Evolutionary conservation across 495 filamentous ascomycete genomes (phyloP).

Genomic region (Hyaloscypha finlandica): DNA sequence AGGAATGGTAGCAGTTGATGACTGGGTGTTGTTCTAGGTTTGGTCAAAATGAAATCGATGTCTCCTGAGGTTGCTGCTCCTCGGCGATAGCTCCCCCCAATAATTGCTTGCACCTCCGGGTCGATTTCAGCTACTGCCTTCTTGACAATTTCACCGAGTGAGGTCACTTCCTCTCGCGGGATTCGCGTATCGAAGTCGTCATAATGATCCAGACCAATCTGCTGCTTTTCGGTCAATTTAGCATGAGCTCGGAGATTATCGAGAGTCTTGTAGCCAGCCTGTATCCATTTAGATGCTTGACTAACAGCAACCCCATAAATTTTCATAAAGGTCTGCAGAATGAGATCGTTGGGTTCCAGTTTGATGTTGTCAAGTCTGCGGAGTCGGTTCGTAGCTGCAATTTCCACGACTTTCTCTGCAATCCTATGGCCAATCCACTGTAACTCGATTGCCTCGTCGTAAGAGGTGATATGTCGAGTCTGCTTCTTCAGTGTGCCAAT

Average conservation of each 20-base stretch:
- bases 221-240: constrained; percentile 71
- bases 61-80: constrained; percentile 74
- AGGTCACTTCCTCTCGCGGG: constrained; percentile 73
- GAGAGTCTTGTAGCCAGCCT: constrained; percentile 73
- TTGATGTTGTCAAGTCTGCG: constrained; percentile 70
- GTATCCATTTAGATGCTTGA: constrained; percentile 76
- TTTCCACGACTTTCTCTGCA: constrained; percentile 91
- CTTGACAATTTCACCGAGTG: constrained; percentile 68
- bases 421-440: constrained; percentile 74
- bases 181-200: constrained; percentile 84
- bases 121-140: constrained; percentile 63
- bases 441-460: constrained; percentile 66
- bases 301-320: constrained; percentile 78
- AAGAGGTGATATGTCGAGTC: constrained; percentile 62
- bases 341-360: constrained; percentile 61
- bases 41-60: constrained; percentile 86
- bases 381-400: constrained; percentile 72
- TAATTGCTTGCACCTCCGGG: constrained; percentile 58
- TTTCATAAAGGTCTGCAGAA: constrained; percentile 68
- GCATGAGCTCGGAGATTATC: constrained; percentile 68
- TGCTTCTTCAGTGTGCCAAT: constrained; percentile 73
- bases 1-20: constrained; percentile 66
- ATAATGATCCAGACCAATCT: constrained; percentile 77
- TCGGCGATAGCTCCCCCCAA: constrained; percentile 86
- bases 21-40: constrained; percentile 55